Evolutionary conservation across 2,329 filamentous ascomycete species (phyloP), one percentile per base, ranked within the genome.

Genomic region (Trichoderma atrobrunneum): DNA sequence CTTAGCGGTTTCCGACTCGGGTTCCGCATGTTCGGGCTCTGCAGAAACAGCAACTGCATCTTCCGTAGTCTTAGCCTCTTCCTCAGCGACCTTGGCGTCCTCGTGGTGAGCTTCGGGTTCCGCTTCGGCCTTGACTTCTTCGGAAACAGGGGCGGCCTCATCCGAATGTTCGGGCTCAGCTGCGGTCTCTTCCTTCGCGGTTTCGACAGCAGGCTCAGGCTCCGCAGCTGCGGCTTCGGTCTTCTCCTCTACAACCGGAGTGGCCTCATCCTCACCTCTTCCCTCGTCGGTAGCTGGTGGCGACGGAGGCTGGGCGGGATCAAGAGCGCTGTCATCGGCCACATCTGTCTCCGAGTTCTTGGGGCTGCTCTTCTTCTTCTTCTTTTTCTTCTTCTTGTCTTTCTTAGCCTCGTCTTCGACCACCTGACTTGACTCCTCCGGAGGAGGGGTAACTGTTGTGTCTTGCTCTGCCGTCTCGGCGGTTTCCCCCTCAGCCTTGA

Each of bases 301-400:
- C n/a, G 72, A 70, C 5, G 72, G 72, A 14, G 67, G 72, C 72
- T 72, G 72, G 32, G 51, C 54, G 5, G 67, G 72, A 21, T 72
- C 72, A 56, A 63, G 67, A 36, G 54, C 56, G n/a, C 62, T 60
- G 14, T 74, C 73, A 39, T 68, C 36, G 32, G 72, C 36, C 14
- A 62, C 67, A n/a, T 64, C 62, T 28, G 56, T 65, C 21, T 73
- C 71, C 7, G 71, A 72, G 8, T 62, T 54, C 66, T 68, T 71
- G 21, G 54, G 54, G 48, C 69, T 68, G 24, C n/a, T 68, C 69
- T 72, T 73, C 72, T 71, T 74, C 72, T 70, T 72, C 72, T 71
- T 73, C 43, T 71, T 73, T 39, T 67, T 73, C 63, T 64, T 74
- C 68, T 73, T 71, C 67, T 74, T 70, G 54, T 71, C 67, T 18